Evolutionary conservation across 2,329 filamentous ascomycete genomes (phyloP), one percentile per base, ranked within the genome.

Genomic region (Ceratocystis harringtonii): DNA sequence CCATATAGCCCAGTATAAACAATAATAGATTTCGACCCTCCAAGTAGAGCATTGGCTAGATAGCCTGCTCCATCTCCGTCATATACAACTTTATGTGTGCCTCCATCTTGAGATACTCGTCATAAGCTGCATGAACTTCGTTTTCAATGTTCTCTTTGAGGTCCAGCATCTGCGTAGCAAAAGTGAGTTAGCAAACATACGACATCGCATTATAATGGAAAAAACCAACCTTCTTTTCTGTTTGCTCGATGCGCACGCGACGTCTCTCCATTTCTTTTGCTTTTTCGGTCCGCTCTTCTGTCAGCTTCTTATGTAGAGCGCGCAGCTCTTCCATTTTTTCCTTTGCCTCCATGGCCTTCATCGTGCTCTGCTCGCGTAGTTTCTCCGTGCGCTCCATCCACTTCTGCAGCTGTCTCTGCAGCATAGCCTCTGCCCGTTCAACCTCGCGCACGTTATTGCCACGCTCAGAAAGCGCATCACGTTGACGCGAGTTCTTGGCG

Each of bases 41-140:
- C 4, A 25, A 10, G n/a, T 10, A 58, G n/a, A 28, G 15, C 28
- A 50, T 25, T 12, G 15, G 57, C 22, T 69, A 78, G 70, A 94
- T 84, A 66, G 86, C 87, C 76, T 96, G 92, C 76, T 97, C 94
- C 92, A 99, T 96, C 80, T 99, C 94, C 3, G 89, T 95, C 72
- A 99, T 95, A 78, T 99, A 99, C 68, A 97, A 80, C 76, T 92
- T 92, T 75, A 99, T 95, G 73, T 99, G 94, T 45, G 90, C 87
- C 75, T 97, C 92, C 84, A 99, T 88, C 84, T 96, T 96, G 73
- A 95, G 82, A 76, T 96, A 99, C 78, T 97, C 90, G 70, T 95
- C 92, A 71, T 95, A 85, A 0, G 94, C 91, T 65, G 84, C 84
- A 73, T 94, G 89, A 7, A 97, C 87, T 76, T 99, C 94, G 68